These are phyloP conservation scores for Raddia distichophylla DNA, from an alignment of 176 grass and related monocot genomes.

Conservation along the genomic window DNA sequence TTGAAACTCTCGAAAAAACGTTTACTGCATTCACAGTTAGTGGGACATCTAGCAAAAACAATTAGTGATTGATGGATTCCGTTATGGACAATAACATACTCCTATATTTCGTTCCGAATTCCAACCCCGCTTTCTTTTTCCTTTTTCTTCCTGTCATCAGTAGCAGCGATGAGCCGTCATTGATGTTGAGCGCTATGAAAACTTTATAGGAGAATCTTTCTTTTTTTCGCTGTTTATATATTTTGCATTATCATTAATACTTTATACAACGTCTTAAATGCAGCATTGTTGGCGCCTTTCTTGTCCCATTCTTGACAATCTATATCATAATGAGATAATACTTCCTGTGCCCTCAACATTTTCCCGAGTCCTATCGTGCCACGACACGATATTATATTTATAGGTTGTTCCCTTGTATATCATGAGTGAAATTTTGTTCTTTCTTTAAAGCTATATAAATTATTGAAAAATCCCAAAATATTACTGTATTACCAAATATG, in stretches of 20 bases:
- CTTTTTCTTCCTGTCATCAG: not conserved
- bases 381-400: no score
- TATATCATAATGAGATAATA: not conserved
- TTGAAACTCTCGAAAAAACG: not conserved
- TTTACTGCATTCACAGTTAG: not conserved
- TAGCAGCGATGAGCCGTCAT: not conserved
- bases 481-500: no score
- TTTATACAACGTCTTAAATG: not conserved
- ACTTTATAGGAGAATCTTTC: conserved; percentile 9
- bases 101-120: conserved; percentile 5
- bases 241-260: not conserved
- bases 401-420: no score
- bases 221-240: not conserved
- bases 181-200: not conserved
- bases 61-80: not conserved
- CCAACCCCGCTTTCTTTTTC: not conserved
- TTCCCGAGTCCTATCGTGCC: no score
- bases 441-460: no score
- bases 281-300: not conserved
- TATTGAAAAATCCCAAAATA: no score
- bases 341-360: no score
- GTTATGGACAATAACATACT: not conserved
- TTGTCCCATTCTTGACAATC: not conserved
- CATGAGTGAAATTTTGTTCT: no score
- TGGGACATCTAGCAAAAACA: not conserved